These are phyloP conservation scores for Arthrinium puccinioides DNA, from an alignment of 2,329 filamentous ascomycete species.

Conservation along the genomic window DNA sequence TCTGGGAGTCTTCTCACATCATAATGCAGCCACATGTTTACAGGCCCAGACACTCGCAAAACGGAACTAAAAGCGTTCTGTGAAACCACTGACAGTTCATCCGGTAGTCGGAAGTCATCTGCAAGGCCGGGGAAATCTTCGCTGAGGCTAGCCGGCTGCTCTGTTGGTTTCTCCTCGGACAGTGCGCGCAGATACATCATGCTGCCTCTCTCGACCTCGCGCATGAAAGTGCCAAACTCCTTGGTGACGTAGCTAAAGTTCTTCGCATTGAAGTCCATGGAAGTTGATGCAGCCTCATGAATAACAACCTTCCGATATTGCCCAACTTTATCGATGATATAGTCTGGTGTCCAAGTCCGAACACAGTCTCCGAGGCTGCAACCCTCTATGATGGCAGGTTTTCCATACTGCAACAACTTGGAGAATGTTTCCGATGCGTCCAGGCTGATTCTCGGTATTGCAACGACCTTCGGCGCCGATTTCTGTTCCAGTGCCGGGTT, in stretches of 20 bases:
- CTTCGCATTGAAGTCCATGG: constrained; percentile 76
- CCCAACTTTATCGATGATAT: constrained; percentile 58
- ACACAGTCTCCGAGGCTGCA: constrained; percentile 62
- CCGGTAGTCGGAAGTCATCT: constrained; percentile 62
- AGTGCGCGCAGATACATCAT: constrained; percentile 73
- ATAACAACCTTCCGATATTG: constrained; percentile 59
- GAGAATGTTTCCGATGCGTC: constrained; percentile 50
- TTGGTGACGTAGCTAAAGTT: constrained; percentile 74
- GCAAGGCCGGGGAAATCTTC: constrained; percentile 66
- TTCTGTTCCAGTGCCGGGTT: too few species aligned
- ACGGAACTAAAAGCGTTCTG: constrained; percentile 71
- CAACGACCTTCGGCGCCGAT: not conserved
- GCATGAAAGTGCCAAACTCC: constrained; percentile 59
- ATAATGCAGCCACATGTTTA: constrained; percentile 88
- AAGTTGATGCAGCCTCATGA: constrained; percentile 57
- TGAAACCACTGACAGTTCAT: constrained; percentile 47
- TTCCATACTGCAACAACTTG: constrained; percentile 46
- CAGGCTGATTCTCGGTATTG: constrained; percentile 46
- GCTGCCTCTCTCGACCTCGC: constrained; percentile 49
- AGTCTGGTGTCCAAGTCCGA: constrained; percentile 58
- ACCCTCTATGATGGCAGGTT: constrained; percentile 59
- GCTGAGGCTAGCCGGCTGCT: constrained; percentile 60
- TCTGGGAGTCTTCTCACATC: constrained; percentile 49
- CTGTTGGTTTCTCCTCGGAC: constrained; percentile 60
- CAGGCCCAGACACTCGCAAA: constrained; percentile 69